phyloP scores from a whole-genome alignment of 129 eudicot species.

The Gnaphalium uliginosum region DNA sequence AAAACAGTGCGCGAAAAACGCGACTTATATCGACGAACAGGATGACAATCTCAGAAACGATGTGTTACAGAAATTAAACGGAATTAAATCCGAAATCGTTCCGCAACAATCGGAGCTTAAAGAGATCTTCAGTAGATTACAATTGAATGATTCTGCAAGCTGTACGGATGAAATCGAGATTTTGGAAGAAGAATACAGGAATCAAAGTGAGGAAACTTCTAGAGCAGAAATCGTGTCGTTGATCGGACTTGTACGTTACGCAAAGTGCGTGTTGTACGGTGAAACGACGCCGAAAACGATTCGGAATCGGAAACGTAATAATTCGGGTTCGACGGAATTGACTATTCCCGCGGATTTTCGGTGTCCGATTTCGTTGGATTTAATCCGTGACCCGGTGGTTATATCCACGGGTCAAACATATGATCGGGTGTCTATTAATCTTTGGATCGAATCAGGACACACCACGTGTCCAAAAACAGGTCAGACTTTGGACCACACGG shows the following conservation, averaged over 20 bases:
- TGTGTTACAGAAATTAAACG: slow-evolving; percentile 49
- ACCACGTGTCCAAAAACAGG: slow-evolving; percentile 95
- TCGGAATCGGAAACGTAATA: slow-evolving; percentile 26
- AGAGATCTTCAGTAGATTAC: slow-evolving; percentile 46
- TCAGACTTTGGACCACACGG: slow-evolving; percentile 72
- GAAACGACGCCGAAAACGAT: slow-evolving; percentile 57
- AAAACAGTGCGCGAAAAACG: slow-evolving; percentile 56
- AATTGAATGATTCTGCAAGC: slow-evolving; percentile 54
- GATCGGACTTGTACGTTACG: slow-evolving; percentile 85
- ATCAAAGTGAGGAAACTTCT: slow-evolving; percentile 57
- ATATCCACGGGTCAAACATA: slow-evolving; percentile 88
- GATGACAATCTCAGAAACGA: slow-evolving; percentile 45
- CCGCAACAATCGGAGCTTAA: slow-evolving; percentile 59
- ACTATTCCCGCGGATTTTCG: slow-evolving; percentile 77
- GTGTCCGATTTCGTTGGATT: slow-evolving; percentile 85
- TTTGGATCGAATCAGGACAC: slow-evolving; percentile 93
- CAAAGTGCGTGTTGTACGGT: slow-evolving; percentile 83
- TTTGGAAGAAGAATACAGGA: slow-evolving; percentile 70
- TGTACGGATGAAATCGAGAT: slow-evolving; percentile 69
- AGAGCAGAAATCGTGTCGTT: slow-evolving; percentile 58
- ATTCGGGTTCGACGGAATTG: slow-evolving; percentile 45
- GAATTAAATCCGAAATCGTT: slow-evolving; percentile 65
- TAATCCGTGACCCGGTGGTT: slow-evolving; percentile 89
- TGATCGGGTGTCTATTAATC: slow-evolving; percentile 68
- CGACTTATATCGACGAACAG: slow-evolving; percentile 32